Conservation (phyloP, 83 land plant species). For the Diphasiastrum complanatum region DNA sequence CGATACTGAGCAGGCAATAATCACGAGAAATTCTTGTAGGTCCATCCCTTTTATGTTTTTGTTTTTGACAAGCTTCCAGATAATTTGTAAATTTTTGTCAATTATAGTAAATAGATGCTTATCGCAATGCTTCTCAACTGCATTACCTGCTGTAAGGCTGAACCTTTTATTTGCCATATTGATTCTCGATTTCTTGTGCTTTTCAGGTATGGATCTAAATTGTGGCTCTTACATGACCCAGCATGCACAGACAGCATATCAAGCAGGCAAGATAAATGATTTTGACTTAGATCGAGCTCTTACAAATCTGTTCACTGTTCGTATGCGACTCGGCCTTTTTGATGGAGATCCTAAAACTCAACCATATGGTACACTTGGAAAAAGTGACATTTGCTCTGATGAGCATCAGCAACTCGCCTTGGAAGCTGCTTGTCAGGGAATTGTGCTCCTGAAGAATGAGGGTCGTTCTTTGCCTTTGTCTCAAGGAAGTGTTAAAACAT, state of each 20-base stretch:
- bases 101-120: neutral
- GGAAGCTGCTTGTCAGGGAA: too few relatives aligned
- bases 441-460: too few relatives aligned
- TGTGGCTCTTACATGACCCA: conserved; percentile 14
- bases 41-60: too few relatives aligned
- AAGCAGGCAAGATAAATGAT: conserved; percentile 2
- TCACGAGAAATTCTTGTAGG: too few relatives aligned
- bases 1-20: neutral
- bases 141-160: neutral
- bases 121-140: neutral
- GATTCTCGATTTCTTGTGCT: conserved; percentile 40
- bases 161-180: conserved; percentile 1
- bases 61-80: too few relatives aligned
- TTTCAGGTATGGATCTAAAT: conserved; percentile 33
- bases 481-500: too few relatives aligned
- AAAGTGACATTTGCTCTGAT: too few relatives aligned
- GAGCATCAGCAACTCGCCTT: too few relatives aligned
- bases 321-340: conserved; percentile 48
- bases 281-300: conserved; percentile 11
- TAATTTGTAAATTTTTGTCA: neutral
- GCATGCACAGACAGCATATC: conserved; percentile 8
- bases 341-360: too few relatives aligned
- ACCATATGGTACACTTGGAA: too few relatives aligned
- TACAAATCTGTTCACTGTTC: conserved; percentile 1
- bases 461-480: too few relatives aligned